These are phyloP conservation scores for Monilinia laxa DNA, from an alignment of 2,329 filamentous ascomycete species.

Conservation along the genomic window DNA sequence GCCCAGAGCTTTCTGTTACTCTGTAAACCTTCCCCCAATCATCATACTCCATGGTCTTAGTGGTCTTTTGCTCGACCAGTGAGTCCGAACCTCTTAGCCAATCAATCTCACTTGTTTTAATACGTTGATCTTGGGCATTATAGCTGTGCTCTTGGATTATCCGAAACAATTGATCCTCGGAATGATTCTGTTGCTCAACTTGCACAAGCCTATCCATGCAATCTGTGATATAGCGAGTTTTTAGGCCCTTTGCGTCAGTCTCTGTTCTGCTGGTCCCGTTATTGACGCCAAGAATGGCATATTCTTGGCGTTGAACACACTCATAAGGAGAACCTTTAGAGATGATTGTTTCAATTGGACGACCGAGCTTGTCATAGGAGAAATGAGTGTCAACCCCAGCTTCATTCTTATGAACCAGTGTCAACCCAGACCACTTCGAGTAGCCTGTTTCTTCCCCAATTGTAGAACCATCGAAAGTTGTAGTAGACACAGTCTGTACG, in stretches of 20 bases:
- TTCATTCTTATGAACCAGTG: constrained; percentile 4
- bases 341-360: not conserved
- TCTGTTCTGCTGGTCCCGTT: not conserved
- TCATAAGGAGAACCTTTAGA: constrained; percentile 11
- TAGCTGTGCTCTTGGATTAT: constrained; percentile 13
- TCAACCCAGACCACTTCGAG: constrained; percentile 12
- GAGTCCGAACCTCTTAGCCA: not conserved
- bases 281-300: not conserved
- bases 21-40: constrained; percentile 15
- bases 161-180: not conserved
- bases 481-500: not conserved
- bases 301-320: not conserved
- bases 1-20: constrained; percentile 6
- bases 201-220: constrained; percentile 12
- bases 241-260: constrained; percentile 9
- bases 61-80: constrained; percentile 4
- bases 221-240: constrained; percentile 18
- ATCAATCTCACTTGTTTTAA: constrained; percentile 10
- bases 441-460: constrained; percentile 10
- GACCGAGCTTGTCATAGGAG: constrained; percentile 9
- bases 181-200: constrained; percentile 16
- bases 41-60: constrained; percentile 5
- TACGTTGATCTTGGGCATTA: constrained; percentile 17
- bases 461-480: constrained; percentile 12
- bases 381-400: not conserved